Evolutionary conservation across 176 grass and related monocot genomes (phyloP), one percentile per base, ranked within the genome.

Genomic region (Otatea glauca): DNA sequence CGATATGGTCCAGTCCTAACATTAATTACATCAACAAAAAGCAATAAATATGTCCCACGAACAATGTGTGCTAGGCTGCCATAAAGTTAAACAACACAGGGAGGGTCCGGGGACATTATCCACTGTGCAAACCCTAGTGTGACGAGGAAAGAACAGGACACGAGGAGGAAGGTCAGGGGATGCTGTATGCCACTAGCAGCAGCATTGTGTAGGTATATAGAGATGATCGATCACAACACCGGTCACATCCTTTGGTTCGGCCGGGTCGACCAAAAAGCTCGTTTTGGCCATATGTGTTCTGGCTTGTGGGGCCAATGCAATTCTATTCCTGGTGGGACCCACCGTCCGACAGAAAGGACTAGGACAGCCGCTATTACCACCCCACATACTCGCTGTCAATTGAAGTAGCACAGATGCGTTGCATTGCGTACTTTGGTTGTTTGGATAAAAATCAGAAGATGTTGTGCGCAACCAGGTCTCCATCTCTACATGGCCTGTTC

Each of bases 101-200:
- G 13, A 7, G 67, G 9, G 41, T 1, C 8, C 42, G 8, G 43
- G 12, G 20, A n/a, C 66, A 71, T 21, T 13, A 0, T 34, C 9
- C 81, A 72, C 39, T 42, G 65, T 63, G 4, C 55, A 71, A 55
- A 73, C 50, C 85, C 85, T 60, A 65, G 78, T 27, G 70, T 76
- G 85, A 76, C 78, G 70, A 76, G 78, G 78, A 87, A 82, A 81
- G 50, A 81, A 48, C 85, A 81, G 37, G 49, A 42, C 85, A 87
- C 68, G 60, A 87, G 55, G 77, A 67, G 49, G 78, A 81, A 48
- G 77, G 74, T 9, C 58, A 72, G 24, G 27, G 53, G 45, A 0
- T 18, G n/a, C 41, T 72, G 53, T 61, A 38, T 18, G 53, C 65
- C 25, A 4, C 53, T 58, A 45, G 10, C 20, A 34, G 44, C 39